A percentile compares a stretch with the other conserved stretches of the same genome.
phyloP scores from a whole-genome alignment of 148 eudicot genomes.

The Gaultheria prostrata region DNA sequence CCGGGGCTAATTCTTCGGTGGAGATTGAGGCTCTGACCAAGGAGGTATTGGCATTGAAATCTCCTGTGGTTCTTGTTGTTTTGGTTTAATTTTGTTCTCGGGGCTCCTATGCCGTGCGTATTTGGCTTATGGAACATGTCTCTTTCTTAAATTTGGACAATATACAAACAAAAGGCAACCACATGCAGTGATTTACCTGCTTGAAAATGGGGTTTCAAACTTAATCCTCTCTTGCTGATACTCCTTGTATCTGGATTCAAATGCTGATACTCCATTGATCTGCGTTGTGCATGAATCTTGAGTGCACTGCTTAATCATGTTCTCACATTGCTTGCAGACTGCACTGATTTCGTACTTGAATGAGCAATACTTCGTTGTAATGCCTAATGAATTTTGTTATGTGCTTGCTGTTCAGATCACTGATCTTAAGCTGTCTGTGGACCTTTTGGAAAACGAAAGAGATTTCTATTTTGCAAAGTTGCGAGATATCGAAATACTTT shows the following conservation, averaged over 20 bases:
- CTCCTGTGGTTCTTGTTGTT: not conserved
- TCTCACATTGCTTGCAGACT: not conserved
- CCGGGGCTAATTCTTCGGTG: slow-evolving; percentile 32
- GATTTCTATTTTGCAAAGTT: slow-evolving; percentile 87
- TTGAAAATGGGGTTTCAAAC: not conserved
- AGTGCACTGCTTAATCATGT: not conserved
- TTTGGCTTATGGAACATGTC: not conserved
- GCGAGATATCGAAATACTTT: slow-evolving; percentile 80
- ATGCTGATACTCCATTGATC: not conserved
- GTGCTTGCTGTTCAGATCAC: slow-evolving; percentile 41
- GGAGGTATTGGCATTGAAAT: slow-evolving; percentile 14
- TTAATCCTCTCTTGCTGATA: not conserved
- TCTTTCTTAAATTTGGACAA: not conserved
- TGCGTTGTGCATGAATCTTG: not conserved
- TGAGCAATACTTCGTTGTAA: not conserved
- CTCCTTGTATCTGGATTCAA: not conserved
- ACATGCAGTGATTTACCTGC: not conserved
- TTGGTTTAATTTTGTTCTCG: not conserved
- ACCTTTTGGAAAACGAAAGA: slow-evolving; percentile 75
- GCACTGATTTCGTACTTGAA: not conserved
- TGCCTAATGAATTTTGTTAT: not conserved
- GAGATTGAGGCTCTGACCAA: slow-evolving; percentile 60
- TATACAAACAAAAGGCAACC: not conserved
- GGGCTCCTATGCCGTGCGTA: not conserved
- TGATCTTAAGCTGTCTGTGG: slow-evolving; percentile 80